phyloP scores from a whole-genome alignment of 2,329 filamentous ascomycete genomes.

The Diaporthe citri region DNA sequence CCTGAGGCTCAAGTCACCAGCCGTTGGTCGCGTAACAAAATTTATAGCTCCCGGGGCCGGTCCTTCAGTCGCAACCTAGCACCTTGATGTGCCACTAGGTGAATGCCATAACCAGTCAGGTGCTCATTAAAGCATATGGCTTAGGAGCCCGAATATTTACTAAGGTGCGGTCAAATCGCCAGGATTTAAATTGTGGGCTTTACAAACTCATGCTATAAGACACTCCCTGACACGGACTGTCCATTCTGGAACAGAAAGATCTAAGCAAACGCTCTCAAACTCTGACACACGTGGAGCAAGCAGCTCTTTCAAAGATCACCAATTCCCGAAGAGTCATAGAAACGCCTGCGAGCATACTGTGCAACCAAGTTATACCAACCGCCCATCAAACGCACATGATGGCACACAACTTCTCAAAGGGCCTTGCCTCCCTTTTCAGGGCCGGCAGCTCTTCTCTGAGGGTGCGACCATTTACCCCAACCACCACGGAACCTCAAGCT shows the following conservation, averaged over 20 bases:
- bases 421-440: not conserved
- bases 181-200: not conserved
- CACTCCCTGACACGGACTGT: not conserved
- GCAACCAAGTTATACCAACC: conserved; percentile 5
- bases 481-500: not conserved
- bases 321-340: conserved; percentile 3
- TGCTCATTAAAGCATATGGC: not conserved
- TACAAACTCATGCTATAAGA: not conserved
- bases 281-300: conserved; percentile 16
- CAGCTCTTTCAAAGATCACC: not conserved
- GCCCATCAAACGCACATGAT: not conserved
- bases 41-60: conserved; percentile 2
- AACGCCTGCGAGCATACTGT: not conserved
- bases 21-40: not conserved
- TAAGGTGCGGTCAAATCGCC: not conserved
- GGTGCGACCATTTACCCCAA: not conserved
- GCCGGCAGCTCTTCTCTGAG: not conserved
- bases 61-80: not conserved
- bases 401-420: conserved; percentile 1
- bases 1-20: not conserved
- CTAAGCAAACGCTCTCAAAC: conserved; percentile 8
- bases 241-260: conserved; percentile 9
- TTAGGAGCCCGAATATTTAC: not conserved
- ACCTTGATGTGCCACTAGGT: not conserved
- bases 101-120: not conserved